phyloP scores from a whole-genome alignment of 768 basidiomycete species.

The Pleurotus pulmonarius region DNA sequence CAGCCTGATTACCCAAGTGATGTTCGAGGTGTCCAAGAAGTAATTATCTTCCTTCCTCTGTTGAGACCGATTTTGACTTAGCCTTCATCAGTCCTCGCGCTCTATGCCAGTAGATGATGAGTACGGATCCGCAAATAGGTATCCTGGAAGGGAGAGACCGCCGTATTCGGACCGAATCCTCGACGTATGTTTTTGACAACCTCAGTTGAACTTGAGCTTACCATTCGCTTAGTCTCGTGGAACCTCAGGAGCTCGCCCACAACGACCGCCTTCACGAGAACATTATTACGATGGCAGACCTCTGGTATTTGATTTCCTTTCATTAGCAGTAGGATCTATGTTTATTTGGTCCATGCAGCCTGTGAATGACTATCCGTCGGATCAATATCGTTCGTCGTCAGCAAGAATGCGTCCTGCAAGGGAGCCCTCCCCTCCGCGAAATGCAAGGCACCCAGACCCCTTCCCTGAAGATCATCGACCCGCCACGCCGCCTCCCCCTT shows the following conservation, averaged over 20 bases:
- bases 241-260: background rate
- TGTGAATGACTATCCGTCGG: background rate
- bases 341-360: background rate
- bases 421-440: slow-evolving; percentile 15
- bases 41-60: background rate
- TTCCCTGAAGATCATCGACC: slow-evolving; percentile 11
- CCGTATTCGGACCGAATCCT: background rate
- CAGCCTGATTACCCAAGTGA: background rate
- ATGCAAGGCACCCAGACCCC: background rate
- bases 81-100: background rate
- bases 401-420: slow-evolving; percentile 19
- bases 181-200: background rate
- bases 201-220: background rate
- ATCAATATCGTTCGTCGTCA: slow-evolving; percentile 3
- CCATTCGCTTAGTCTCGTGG: background rate
- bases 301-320: background rate
- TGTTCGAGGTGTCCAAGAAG: background rate
- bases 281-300: background rate
- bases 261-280: background rate
- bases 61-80: background rate
- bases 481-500: slow-evolving; percentile 23
- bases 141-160: background rate
- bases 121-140: background rate
- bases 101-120: background rate
- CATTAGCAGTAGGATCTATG: background rate